phyloP scores from a whole-genome alignment of 106 monocot genomes.

The Posidonia australis region DNA sequence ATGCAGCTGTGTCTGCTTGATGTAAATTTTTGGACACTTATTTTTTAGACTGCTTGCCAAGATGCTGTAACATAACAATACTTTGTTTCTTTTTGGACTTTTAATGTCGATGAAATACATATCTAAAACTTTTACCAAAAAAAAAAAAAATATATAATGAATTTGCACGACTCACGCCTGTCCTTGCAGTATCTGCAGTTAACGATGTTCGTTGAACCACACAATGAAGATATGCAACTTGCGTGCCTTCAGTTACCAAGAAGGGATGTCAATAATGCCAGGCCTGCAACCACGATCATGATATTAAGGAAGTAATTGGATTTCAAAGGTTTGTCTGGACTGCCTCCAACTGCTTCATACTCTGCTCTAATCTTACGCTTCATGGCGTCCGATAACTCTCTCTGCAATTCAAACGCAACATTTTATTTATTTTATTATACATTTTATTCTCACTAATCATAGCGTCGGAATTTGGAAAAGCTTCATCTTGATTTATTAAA shows the following conservation, averaged over 20 bases:
- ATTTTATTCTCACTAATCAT: neutral
- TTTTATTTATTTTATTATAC: constrained; percentile 4
- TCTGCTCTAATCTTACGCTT: constrained; percentile 69
- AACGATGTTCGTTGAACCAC: too few relatives aligned
- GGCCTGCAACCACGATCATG: constrained; percentile 49
- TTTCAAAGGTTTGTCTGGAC: constrained; percentile 76
- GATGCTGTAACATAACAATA: too few relatives aligned
- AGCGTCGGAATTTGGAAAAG: constrained; percentile 19
- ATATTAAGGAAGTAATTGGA: constrained; percentile 95
- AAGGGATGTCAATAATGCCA: constrained; percentile 71
- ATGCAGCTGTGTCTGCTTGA: too few relatives aligned
- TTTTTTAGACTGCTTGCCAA: too few relatives aligned
- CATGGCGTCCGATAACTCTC: constrained; percentile 72
- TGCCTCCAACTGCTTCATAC: constrained; percentile 73
- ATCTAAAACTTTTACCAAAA: too few relatives aligned
- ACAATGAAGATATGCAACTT: neutral
- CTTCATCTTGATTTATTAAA: constrained; percentile 55
- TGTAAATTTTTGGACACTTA: too few relatives aligned
- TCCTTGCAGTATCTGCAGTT: neutral
- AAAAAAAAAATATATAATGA: too few relatives aligned
- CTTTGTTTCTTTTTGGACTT: too few relatives aligned
- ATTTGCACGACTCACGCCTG: neutral
- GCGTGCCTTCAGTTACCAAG: constrained; percentile 34
- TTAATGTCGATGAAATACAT: too few relatives aligned
- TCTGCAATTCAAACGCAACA: constrained; percentile 54